phyloP scores from a whole-genome alignment of 2,329 filamentous ascomycete species.

The Chaetomium sp. region DNA sequence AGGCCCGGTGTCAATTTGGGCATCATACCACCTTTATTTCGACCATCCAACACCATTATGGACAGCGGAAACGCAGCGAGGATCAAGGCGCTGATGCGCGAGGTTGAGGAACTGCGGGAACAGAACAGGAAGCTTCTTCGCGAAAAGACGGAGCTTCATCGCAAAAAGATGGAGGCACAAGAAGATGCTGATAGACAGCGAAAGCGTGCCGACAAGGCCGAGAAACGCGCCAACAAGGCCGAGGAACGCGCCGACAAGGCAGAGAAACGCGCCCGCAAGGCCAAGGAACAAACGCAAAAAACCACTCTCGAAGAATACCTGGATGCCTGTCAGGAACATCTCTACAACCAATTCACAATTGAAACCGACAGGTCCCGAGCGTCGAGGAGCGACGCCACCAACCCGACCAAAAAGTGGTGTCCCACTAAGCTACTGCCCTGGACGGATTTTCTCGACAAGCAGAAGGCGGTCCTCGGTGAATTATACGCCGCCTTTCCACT shows the following conservation, averaged over 20 bases:
- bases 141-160: not conserved
- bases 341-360: slow-evolving; percentile 36
- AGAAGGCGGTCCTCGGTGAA: slow-evolving; percentile 32
- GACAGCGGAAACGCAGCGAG: too few species aligned
- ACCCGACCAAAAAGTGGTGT: slow-evolving; percentile 38
- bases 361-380: slow-evolving; percentile 22
- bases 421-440: slow-evolving; percentile 38
- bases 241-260: not conserved
- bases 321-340: slow-evolving; percentile 35
- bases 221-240: too few species aligned
- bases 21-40: too few species aligned
- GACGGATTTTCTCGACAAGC: slow-evolving; percentile 38
- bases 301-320: slow-evolving; percentile 36
- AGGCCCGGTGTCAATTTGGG: too few species aligned
- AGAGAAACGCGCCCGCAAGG: not conserved
- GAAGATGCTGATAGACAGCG: not conserved
- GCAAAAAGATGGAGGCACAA: not conserved
- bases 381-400: slow-evolving; percentile 36
- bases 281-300: not conserved
- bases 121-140: not conserved
- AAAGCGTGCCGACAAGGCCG: not conserved
- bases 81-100: too few species aligned
- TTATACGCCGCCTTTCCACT: slow-evolving; percentile 33
- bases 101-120: too few species aligned
- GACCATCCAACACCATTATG: too few species aligned